phyloP scores from a whole-genome alignment of 257 asterid species.

The Jasminum sambac region DNA sequence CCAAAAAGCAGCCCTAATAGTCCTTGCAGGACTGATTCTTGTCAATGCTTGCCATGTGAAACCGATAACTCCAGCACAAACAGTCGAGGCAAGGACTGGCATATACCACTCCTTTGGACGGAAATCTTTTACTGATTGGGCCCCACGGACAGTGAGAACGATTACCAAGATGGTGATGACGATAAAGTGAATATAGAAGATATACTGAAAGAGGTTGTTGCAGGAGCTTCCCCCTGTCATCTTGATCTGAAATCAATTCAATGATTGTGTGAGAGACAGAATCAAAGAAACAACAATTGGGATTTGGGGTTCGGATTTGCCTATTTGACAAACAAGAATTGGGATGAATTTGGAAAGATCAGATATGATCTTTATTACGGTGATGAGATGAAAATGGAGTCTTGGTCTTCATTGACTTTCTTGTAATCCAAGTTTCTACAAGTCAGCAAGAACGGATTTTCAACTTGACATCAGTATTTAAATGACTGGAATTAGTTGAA shows the following conservation, averaged over 20 bases:
- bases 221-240: slow-evolving; percentile 40
- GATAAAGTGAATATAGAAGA: slow-evolving; percentile 45
- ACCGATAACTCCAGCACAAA: slow-evolving; percentile 44
- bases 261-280: slow-evolving; percentile 5
- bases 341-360: slow-evolving; percentile 2
- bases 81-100: slow-evolving; percentile 44
- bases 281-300: slow-evolving; percentile 10
- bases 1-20: slow-evolving; percentile 50
- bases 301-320: neutral
- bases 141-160: slow-evolving; percentile 39
- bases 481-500: neutral
- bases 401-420: slow-evolving; percentile 24
- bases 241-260: slow-evolving; percentile 13
- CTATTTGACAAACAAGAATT: slow-evolving; percentile 3
- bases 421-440: slow-evolving; percentile 24
- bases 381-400: slow-evolving; percentile 10
- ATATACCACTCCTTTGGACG: slow-evolving; percentile 43
- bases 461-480: slow-evolving; percentile 21
- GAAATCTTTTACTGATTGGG: slow-evolving; percentile 33
- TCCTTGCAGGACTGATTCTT: slow-evolving; percentile 36
- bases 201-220: slow-evolving; percentile 30
- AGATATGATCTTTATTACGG: slow-evolving; percentile 4
- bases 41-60: slow-evolving; percentile 45
- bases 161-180: slow-evolving; percentile 33
- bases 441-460: slow-evolving; percentile 15